A percentile compares a stretch with the other conserved stretches of the same genome.
These are phyloP conservation scores for Pythium diclinum DNA, from an alignment of 352 stramenopile species.

Conservation along the genomic window DNA sequence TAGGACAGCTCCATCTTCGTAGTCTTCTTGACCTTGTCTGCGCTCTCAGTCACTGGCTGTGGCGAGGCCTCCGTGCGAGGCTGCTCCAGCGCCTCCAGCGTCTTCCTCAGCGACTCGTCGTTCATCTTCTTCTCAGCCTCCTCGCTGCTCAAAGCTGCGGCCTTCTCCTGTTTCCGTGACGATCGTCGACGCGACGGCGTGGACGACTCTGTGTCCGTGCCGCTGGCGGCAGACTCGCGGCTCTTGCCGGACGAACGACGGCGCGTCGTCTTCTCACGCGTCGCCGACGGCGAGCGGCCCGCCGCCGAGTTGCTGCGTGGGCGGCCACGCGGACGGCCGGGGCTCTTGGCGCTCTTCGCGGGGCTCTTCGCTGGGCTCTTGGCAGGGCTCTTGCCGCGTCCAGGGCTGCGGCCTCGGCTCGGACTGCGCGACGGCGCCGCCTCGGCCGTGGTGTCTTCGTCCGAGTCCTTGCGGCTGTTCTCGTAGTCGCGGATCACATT, in stretches of 20 bases:
- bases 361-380: slow-evolving; percentile 29
- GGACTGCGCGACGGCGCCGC: slow-evolving; percentile 38
- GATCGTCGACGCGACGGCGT: slow-evolving; percentile 28
- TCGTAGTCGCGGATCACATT: slow-evolving; percentile 70
- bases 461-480: slow-evolving; percentile 59
- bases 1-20: slow-evolving; percentile 49
- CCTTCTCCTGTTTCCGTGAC: slow-evolving; percentile 24
- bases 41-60: neutral
- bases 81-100: slow-evolving; percentile 38
- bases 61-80: slow-evolving; percentile 15
- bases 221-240: slow-evolving; percentile 12
- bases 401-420: slow-evolving; percentile 40
- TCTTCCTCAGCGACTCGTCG: slow-evolving; percentile 53
- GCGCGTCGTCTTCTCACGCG: slow-evolving; percentile 16
- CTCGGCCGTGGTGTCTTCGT: slow-evolving; percentile 25
- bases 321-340: slow-evolving; percentile 41
- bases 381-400: slow-evolving; percentile 20
- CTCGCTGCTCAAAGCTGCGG: slow-evolving; percentile 31
- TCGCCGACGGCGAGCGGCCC: slow-evolving; percentile 33
- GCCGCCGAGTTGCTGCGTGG: slow-evolving; percentile 61
- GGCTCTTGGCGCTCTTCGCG: slow-evolving; percentile 24
- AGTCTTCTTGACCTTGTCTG: slow-evolving; percentile 7
- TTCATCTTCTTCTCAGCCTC: slow-evolving; percentile 27
- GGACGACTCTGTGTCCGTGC: slow-evolving; percentile 21
- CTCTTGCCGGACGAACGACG: slow-evolving; percentile 26